Conservation (phyloP, 768 basidiomycete genomes). For the Mycena rosella region DNA sequence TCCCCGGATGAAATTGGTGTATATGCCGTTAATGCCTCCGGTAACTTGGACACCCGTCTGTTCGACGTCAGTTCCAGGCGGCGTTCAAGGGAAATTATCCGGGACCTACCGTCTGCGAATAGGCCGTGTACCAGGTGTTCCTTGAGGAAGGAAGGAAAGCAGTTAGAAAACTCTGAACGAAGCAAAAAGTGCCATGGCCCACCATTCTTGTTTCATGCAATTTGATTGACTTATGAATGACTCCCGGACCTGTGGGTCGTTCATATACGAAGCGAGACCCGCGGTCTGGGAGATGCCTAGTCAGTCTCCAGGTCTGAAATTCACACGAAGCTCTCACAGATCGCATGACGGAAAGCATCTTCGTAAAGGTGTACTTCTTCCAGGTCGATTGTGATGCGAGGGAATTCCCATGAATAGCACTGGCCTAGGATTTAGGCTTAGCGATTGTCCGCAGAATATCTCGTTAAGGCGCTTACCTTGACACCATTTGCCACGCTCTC, state of each 20-base stretch:
- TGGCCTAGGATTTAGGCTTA: conserved; percentile 3
- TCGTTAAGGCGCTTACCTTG: neutral
- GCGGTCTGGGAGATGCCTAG: conserved; percentile 2
- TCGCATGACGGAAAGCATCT: conserved; percentile 23
- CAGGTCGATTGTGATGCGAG: neutral
- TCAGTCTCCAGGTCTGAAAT: neutral
- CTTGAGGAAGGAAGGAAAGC: neutral
- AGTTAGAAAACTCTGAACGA: neutral
- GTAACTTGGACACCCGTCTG: conserved; percentile 12
- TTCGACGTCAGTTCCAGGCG: neutral
- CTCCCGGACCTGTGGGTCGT: conserved; percentile 4
- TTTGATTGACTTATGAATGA: conserved; percentile 23
- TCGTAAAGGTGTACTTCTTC: conserved; percentile 25
- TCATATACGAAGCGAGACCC: conserved; percentile 20
- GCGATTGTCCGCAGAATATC: too few relatives aligned
- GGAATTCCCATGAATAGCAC: conserved; percentile 17
- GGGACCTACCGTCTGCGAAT: conserved; percentile 5
- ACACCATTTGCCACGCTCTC: conserved; percentile 22
- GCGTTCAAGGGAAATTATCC: neutral
- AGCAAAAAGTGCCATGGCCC: neutral
- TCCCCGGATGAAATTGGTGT: conserved; percentile 20
- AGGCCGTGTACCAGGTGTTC: conserved; percentile 26
- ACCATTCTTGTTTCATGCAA: conserved; percentile 23
- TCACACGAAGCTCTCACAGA: neutral
- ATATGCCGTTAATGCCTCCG: conserved; percentile 15